Conservation (phyloP, 306 rosid species). For the Vigna angularis region DNA sequence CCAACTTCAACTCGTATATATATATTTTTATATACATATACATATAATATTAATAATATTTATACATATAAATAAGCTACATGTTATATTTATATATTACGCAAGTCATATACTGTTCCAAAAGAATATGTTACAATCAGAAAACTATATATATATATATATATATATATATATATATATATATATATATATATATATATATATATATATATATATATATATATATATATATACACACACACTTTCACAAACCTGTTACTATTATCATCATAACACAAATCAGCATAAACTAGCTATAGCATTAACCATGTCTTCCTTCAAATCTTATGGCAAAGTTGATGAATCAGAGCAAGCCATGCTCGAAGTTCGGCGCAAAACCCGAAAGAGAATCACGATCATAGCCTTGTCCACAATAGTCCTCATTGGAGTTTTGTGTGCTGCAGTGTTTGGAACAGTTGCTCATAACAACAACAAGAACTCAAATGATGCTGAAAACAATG, state of each 20-base stretch:
- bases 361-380: constrained; percentile 50
- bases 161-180: neutral
- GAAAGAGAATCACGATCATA: constrained; percentile 62
- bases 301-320: constrained; percentile 52
- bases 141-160: neutral
- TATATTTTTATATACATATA: neutral
- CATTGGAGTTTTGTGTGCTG: constrained; percentile 54
- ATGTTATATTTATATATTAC: no score
- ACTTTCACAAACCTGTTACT: neutral
- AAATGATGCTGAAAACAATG: neutral
- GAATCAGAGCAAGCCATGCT: constrained; percentile 58
- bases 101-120: no score
- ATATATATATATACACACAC: no score
- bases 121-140: no score
- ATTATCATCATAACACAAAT: neutral
- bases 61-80: no score
- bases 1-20: constrained; percentile 1
- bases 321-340: constrained; percentile 59
- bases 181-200: no score
- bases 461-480: constrained; percentile 13
- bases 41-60: neutral
- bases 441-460: constrained; percentile 56
- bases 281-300: neutral
- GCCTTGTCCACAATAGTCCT: constrained; percentile 61
- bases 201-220: no score